phyloP scores from a whole-genome alignment of 2,329 filamentous ascomycete species.

The Waltergamsia citrina region DNA sequence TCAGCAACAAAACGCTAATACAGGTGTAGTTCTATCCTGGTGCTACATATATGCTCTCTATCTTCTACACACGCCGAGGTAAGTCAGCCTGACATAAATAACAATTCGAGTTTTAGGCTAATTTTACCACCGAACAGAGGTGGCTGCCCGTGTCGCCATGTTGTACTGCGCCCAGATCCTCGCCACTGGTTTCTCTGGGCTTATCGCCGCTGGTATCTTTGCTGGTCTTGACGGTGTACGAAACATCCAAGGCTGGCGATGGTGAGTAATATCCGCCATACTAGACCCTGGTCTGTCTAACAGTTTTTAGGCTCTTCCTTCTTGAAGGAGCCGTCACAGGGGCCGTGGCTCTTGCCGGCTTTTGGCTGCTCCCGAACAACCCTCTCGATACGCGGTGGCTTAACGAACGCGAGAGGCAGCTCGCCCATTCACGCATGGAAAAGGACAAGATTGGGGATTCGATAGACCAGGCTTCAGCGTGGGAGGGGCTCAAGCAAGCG shows the following conservation, averaged over 20 bases:
- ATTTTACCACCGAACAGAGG: slow-evolving; percentile 7
- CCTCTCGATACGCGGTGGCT: slow-evolving; percentile 34
- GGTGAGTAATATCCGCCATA: slow-evolving; percentile 21
- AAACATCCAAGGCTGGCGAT: slow-evolving; percentile 53
- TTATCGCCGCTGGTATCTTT: slow-evolving; percentile 53
- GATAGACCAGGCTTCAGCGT: background rate
- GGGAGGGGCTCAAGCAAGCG: background rate
- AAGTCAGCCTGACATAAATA: too few species aligned
- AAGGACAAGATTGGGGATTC: slow-evolving; percentile 40
- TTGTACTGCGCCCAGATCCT: slow-evolving; percentile 53
- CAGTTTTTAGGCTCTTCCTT: slow-evolving; percentile 18
- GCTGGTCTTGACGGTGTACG: slow-evolving; percentile 23
- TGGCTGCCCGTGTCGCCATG: slow-evolving; percentile 51
- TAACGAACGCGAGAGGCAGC: slow-evolving; percentile 33
- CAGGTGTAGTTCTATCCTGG: slow-evolving; percentile 24
- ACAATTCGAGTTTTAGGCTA: too few species aligned
- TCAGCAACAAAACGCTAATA: slow-evolving; percentile 3
- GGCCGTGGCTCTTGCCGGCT: slow-evolving; percentile 16
- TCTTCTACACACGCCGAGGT: slow-evolving; percentile 22
- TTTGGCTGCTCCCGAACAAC: slow-evolving; percentile 23
- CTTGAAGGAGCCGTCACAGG: slow-evolving; percentile 46
- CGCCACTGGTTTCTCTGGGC: slow-evolving; percentile 57
- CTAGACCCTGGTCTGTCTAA: too few species aligned
- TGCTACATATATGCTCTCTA: slow-evolving; percentile 22
- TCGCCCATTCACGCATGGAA: slow-evolving; percentile 36